phyloP scores from a whole-genome alignment of 2,329 filamentous ascomycete genomes.

The Beauveria rudraprayagi region DNA sequence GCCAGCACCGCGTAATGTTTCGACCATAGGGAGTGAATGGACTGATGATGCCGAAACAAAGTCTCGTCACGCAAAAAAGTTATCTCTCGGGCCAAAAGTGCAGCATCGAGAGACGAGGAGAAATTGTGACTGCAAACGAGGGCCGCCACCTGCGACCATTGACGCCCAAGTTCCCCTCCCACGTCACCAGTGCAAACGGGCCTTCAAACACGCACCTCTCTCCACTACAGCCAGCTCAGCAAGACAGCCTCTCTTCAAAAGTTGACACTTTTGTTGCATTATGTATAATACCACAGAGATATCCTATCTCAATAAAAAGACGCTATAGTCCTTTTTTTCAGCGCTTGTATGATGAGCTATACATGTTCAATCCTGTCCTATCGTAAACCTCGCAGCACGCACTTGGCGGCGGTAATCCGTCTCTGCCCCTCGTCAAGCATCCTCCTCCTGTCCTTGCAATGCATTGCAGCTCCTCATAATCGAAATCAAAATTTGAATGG shows the following conservation, averaged over 20 bases:
- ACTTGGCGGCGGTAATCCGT: neutral
- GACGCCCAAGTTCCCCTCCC: neutral
- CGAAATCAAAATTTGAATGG: neutral
- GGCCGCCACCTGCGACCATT: neutral
- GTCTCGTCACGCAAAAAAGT: too few relatives aligned
- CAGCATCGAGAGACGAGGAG: too few relatives aligned
- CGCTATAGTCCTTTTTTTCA: neutral
- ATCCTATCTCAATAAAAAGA: neutral
- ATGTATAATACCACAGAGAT: neutral
- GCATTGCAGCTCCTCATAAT: neutral
- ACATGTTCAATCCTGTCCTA: neutral
- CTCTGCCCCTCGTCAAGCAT: neutral
- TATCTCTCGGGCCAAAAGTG: too few relatives aligned
- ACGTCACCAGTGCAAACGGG: neutral
- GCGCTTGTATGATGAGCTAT: neutral
- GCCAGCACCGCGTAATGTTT: neutral
- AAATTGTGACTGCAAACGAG: neutral
- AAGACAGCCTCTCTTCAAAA: neutral
- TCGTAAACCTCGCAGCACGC: neutral
- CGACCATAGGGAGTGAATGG: conserved; percentile 1
- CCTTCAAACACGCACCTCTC: neutral
- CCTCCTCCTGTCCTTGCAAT: neutral
- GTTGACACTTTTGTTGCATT: neutral
- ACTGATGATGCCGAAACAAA: neutral
- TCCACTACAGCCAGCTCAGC: neutral